Conservation (phyloP, 345 rosid genomes). For the Cardamine resedifolia region DNA sequence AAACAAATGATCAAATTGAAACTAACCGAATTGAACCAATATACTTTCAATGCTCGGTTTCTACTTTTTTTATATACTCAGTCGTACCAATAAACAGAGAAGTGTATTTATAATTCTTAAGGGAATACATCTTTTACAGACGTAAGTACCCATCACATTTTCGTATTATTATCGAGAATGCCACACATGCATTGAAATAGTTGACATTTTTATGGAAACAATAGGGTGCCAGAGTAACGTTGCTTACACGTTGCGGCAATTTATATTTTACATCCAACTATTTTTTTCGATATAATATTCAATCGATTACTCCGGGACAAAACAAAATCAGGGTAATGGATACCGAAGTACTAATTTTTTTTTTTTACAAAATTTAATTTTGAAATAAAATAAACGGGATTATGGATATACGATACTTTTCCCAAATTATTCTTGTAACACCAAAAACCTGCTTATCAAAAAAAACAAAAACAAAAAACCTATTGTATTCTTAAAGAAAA, state of each 20-base stretch:
- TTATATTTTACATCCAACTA: slow-evolving; percentile 3
- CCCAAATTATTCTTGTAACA: neutral
- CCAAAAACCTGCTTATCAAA: too few relatives aligned
- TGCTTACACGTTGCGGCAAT: slow-evolving; percentile 17
- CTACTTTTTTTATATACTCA: neutral
- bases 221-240: too few relatives aligned
- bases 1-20: neutral
- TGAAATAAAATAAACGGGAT: neutral
- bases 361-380: neutral
- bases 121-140: neutral
- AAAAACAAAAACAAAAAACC: too few relatives aligned
- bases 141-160: neutral
- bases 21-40: neutral
- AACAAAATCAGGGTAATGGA: neutral
- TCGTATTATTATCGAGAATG: neutral
- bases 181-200: slow-evolving; percentile 6
- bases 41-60: neutral
- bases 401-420: too few relatives aligned
- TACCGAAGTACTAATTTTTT: too few relatives aligned
- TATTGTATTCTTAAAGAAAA: neutral
- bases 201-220: too few relatives aligned
- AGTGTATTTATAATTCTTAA: neutral
- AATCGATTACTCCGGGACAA: neutral
- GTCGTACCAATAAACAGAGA: neutral
- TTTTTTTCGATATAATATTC: too few relatives aligned